These are phyloP conservation scores for Mucor indicus DNA, from an alignment of 371 early-diverging fungal species.

Conservation along the genomic window DNA sequence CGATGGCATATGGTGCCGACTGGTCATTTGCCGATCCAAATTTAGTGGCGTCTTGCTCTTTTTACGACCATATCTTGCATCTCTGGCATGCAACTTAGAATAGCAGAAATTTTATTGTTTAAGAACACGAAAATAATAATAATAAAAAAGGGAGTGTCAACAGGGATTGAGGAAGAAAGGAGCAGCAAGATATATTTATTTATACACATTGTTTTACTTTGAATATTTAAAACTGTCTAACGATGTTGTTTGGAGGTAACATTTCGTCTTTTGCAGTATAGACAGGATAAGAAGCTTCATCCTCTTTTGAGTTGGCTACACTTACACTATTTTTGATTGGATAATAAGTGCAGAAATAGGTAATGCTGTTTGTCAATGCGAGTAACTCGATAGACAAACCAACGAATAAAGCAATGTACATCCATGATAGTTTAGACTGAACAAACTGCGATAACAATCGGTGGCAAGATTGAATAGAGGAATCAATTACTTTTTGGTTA, in stretches of 20 bases:
- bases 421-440: constrained; percentile 17
- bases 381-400: constrained; percentile 31
- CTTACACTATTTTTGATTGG: neutral
- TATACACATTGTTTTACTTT: too few species aligned
- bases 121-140: too few species aligned
- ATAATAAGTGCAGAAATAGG: constrained; percentile 25
- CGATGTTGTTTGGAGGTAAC: too few species aligned
- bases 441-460: constrained; percentile 21
- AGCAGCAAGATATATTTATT: too few species aligned
- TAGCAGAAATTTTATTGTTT: too few species aligned
- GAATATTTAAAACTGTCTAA: too few species aligned
- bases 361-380: constrained; percentile 34
- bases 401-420: constrained; percentile 34
- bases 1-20: constrained; percentile 90
- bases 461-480: constrained; percentile 30
- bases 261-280: too few species aligned
- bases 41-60: constrained; percentile 86
- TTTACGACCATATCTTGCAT: constrained; percentile 88
- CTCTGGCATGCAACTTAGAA: too few species aligned
- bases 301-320: too few species aligned
- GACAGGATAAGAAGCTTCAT: too few species aligned
- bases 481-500: constrained; percentile 19
- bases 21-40: constrained; percentile 65
- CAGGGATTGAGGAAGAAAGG: too few species aligned
- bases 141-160: too few species aligned